Conservation (phyloP, 2,329 filamentous ascomycete genomes). For the Ophiostoma ulmi region DNA sequence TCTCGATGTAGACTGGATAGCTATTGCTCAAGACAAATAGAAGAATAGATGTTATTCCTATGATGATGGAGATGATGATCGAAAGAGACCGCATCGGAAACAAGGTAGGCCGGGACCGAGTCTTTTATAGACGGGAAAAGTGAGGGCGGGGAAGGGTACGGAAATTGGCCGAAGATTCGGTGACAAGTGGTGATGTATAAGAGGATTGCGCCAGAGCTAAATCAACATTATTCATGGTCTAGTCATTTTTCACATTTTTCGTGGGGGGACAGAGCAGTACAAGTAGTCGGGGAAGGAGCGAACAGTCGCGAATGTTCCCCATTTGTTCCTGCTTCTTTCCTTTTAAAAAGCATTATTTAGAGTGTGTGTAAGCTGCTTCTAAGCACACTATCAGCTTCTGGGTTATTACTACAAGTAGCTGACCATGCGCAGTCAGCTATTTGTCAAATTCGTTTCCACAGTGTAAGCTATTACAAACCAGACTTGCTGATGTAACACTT, state of each 20-base stretch:
- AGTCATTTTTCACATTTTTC: too few species aligned
- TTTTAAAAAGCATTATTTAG: background rate
- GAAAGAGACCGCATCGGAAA: conserved; percentile 38
- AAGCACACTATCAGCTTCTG: background rate
- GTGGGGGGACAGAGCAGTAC: background rate
- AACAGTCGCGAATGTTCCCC: conserved; percentile 20
- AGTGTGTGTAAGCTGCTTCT: background rate
- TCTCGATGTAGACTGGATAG: conserved; percentile 31
- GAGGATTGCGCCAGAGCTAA: conserved; percentile 8
- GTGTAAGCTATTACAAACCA: conserved; percentile 28
- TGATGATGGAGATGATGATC: conserved; percentile 37
- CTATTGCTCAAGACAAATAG: conserved; percentile 10
- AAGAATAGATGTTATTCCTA: conserved; percentile 37
- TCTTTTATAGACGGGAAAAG: conserved; percentile 24
- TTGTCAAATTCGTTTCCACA: background rate
- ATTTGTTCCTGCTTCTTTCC: background rate
- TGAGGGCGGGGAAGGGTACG: conserved; percentile 5
- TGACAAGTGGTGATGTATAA: background rate
- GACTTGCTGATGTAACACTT: conserved; percentile 25
- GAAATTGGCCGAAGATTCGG: background rate
- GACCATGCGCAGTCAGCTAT: background rate
- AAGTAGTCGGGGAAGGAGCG: conserved; percentile 16
- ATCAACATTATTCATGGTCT: background rate
- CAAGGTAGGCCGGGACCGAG: background rate
- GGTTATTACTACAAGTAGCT: background rate